Evolutionary conservation across 345 rosid species (phyloP).

Genomic region (Dimocarpus longan): DNA sequence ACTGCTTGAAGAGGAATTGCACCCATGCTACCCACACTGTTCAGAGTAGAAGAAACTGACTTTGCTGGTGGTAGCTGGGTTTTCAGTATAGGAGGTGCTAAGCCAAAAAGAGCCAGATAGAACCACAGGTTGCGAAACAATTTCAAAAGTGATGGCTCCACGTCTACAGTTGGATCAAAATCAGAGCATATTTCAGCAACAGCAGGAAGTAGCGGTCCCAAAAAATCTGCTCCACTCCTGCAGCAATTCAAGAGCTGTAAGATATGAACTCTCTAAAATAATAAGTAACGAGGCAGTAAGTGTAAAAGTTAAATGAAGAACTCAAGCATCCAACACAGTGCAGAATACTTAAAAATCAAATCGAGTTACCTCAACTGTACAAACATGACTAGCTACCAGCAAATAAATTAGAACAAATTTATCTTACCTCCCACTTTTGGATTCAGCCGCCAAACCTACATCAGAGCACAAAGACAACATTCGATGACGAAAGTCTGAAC

Average conservation of each 20-base stretch:
- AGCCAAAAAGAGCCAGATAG: constrained; percentile 94
- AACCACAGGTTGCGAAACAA: constrained; percentile 98
- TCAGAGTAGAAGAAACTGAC: constrained; percentile 70
- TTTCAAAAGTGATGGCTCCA: constrained; percentile 94
- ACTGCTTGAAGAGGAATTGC: constrained; percentile 88
- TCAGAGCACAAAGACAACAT: constrained; percentile 96
- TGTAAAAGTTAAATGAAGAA: constrained; percentile 3
- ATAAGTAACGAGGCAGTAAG: constrained; percentile 6
- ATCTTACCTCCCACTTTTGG: constrained; percentile 87
- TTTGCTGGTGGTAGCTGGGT: constrained; percentile 52
- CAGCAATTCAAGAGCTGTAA: constrained; percentile 25
- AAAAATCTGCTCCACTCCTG: constrained; percentile 98
- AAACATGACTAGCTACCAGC: constrained; percentile 1
- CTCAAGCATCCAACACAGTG: background rate
- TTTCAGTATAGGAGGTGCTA: constrained; percentile 91
- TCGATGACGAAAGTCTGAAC: constrained; percentile 92
- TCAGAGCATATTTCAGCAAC: constrained; percentile 97
- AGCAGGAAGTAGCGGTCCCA: constrained; percentile 97
- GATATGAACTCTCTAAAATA: constrained; percentile 23
- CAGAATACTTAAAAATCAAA: constrained; percentile 15
- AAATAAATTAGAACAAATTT: constrained; percentile 22
- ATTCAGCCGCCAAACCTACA: constrained; percentile 97
- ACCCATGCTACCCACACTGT: constrained; percentile 75
- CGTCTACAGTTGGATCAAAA: constrained; percentile 81
- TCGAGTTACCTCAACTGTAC: background rate